Percentiles rank a stretch among this genome's conserved stretches.
These are phyloP conservation scores for Ramalina intermedia DNA, from an alignment of 495 filamentous ascomycete genomes.

Conservation along the genomic window DNA sequence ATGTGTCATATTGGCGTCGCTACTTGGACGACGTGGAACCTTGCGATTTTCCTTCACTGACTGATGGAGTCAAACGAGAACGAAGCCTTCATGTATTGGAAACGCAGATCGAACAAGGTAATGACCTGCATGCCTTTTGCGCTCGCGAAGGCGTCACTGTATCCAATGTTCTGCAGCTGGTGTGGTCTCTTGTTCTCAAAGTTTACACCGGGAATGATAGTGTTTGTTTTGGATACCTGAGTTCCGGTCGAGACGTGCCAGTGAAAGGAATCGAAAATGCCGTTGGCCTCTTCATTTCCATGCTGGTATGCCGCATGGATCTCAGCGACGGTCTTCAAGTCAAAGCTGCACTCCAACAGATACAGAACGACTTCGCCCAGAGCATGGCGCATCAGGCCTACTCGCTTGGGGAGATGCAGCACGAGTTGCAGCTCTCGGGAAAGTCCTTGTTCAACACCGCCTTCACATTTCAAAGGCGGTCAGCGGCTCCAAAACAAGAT, in stretches of 20 bases:
- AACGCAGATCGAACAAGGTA: conserved; percentile 17
- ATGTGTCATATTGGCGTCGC: conserved; percentile 34
- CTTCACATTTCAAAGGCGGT: conserved; percentile 24
- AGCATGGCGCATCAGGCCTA: conserved; percentile 21
- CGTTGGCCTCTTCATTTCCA: conserved; percentile 42
- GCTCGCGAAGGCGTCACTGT: conserved; percentile 18
- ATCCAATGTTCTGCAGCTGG: conserved; percentile 30
- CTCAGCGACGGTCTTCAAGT: conserved; percentile 23
- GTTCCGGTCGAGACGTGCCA: conserved; percentile 34
- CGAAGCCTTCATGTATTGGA: conserved; percentile 21
- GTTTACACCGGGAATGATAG: conserved; percentile 36
- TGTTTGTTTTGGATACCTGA: conserved; percentile 44
- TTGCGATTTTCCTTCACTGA: conserved; percentile 36
- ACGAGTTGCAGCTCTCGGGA: conserved; percentile 25
- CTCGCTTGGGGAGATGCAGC: conserved; percentile 26
- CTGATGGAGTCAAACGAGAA: conserved; percentile 4
- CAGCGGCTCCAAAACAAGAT: background rate
- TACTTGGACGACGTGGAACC: conserved; percentile 36
- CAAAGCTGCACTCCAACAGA: conserved; percentile 22
- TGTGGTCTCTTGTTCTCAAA: conserved; percentile 42
- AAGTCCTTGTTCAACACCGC: conserved; percentile 36
- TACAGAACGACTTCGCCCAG: conserved; percentile 23
- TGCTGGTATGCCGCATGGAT: conserved; percentile 36
- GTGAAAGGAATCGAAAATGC: conserved; percentile 37
- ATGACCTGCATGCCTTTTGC: conserved; percentile 20